phyloP scores from a whole-genome alignment of 2,329 filamentous ascomycete genomes.

The Pyrenochaeta sp. region DNA sequence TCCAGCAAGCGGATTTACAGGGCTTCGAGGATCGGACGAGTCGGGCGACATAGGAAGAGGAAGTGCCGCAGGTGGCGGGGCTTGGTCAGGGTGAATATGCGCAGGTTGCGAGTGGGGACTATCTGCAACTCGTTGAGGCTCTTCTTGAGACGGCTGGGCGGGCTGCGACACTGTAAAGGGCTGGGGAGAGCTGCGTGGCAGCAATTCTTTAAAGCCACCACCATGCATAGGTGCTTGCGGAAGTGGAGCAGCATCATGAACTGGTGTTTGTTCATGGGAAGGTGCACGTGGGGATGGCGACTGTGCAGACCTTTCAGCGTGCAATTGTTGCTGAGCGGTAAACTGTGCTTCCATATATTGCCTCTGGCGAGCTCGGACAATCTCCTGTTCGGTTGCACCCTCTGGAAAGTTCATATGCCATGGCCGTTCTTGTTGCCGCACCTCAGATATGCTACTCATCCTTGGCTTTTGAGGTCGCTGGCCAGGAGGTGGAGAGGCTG shows the following conservation, averaged over 20 bases:
- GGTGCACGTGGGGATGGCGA: slow-evolving; percentile 43
- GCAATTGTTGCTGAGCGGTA: slow-evolving; percentile 41
- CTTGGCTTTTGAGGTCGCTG: slow-evolving; percentile 36
- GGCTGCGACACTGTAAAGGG: slow-evolving; percentile 28
- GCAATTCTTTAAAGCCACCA: slow-evolving; percentile 45
- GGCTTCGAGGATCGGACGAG: slow-evolving; percentile 21
- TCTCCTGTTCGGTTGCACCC: slow-evolving; percentile 47
- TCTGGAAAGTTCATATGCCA: slow-evolving; percentile 47
- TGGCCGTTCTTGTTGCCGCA: slow-evolving; percentile 35
- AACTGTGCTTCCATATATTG: slow-evolving; percentile 48
- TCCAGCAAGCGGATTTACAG: slow-evolving; percentile 29
- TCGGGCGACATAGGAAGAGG: slow-evolving; percentile 38
- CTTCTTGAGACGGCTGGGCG: slow-evolving; percentile 13
- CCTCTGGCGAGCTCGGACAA: slow-evolving; percentile 46
- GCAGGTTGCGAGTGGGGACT: slow-evolving; percentile 33
- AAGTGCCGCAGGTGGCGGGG: slow-evolving; percentile 30
- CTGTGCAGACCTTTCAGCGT: slow-evolving; percentile 38
- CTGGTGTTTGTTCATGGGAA: slow-evolving; percentile 21
- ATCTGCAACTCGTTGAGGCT: slow-evolving; percentile 14
- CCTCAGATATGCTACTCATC: slow-evolving; percentile 49
- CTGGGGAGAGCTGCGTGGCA: slow-evolving; percentile 43
- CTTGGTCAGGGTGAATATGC: slow-evolving; percentile 29
- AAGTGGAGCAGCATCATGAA: slow-evolving; percentile 4
- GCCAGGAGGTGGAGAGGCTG: slow-evolving; percentile 12
- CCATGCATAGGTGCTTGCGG: too few relatives aligned